Conservation (phyloP, 2,329 filamentous ascomycete species). For the Cercospora berteroae region DNA sequence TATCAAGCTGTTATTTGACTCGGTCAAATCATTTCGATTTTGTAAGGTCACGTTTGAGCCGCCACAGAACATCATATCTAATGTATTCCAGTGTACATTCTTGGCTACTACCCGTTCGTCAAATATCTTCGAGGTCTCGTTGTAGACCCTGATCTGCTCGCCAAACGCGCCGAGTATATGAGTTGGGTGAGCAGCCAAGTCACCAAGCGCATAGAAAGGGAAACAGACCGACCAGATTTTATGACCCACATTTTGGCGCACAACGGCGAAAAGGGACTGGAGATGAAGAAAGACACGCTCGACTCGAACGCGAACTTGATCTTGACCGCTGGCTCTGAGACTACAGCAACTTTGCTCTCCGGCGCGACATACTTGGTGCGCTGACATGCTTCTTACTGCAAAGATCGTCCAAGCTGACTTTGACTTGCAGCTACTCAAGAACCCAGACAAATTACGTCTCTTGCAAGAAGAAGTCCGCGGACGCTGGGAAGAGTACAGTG, state of each 20-base stretch:
- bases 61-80: background rate
- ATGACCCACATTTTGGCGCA: conserved; percentile 50
- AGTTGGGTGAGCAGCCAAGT: conserved; percentile 30
- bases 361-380: conserved; percentile 40
- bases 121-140: conserved; percentile 26
- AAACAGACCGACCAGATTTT: conserved; percentile 43
- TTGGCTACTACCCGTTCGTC: conserved; percentile 30
- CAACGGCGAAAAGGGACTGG: conserved; percentile 36
- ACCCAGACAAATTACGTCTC: conserved; percentile 40
- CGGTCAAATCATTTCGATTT: conserved; percentile 32
- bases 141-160: conserved; percentile 23
- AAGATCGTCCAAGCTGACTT: background rate
- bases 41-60: background rate
- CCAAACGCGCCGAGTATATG: conserved; percentile 27
- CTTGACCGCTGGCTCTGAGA: conserved; percentile 52
- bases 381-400: background rate
- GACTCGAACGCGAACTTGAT: conserved; percentile 48
- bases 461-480: conserved; percentile 45
- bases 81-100: conserved; percentile 22
- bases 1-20: conserved; percentile 28
- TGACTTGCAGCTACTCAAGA: conserved; percentile 36
- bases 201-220: conserved; percentile 31
- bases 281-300: conserved; percentile 35
- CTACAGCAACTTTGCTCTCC: conserved; percentile 49
- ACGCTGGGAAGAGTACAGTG: conserved; percentile 37